Conservation (phyloP, 1,284 basidiomycete genomes). For the Stygiomarasmius scandens region DNA sequence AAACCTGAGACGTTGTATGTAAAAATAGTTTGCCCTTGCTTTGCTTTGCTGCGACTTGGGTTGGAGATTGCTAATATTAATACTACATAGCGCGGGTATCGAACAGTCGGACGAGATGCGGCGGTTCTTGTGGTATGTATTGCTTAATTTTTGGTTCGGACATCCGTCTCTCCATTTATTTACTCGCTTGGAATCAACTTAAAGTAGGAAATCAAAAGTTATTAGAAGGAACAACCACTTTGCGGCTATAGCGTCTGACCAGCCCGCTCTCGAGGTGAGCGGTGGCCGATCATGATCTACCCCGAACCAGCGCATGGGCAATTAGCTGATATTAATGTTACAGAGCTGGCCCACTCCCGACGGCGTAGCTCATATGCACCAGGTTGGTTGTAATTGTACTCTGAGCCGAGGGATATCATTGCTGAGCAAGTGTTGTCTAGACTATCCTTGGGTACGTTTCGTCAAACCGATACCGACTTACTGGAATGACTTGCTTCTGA, state of each 20-base stretch:
- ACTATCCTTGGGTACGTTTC: constrained; percentile 60
- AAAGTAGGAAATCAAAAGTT: too few relatives aligned
- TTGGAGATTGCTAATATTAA: neutral
- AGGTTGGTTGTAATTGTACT: constrained; percentile 41
- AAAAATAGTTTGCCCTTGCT: neutral
- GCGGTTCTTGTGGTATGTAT: constrained; percentile 61
- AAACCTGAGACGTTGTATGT: constrained; percentile 57
- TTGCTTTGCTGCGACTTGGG: neutral
- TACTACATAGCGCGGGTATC: constrained; percentile 55
- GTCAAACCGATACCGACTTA: neutral
- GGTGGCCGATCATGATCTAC: neutral
- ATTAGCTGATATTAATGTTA: neutral
- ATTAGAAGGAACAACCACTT: constrained; percentile 73
- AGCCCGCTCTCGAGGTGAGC: constrained; percentile 68
- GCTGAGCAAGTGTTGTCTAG: constrained; percentile 30
- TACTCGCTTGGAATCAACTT: too few relatives aligned
- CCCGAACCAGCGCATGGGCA: too few relatives aligned
- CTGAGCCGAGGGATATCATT: neutral
- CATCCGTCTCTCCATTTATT: constrained; percentile 10
- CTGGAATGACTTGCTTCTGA: too few relatives aligned
- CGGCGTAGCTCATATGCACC: constrained; percentile 53
- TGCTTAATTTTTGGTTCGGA: neutral
- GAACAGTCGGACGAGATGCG: constrained; percentile 76
- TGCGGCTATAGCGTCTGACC: constrained; percentile 73
- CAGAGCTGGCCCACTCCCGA: constrained; percentile 60